A percentile compares a stretch with the other conserved stretches of the same genome.
Evolutionary conservation across 2,329 filamentous ascomycete genomes (phyloP).

Genomic region (Fusarium anguioides): DNA sequence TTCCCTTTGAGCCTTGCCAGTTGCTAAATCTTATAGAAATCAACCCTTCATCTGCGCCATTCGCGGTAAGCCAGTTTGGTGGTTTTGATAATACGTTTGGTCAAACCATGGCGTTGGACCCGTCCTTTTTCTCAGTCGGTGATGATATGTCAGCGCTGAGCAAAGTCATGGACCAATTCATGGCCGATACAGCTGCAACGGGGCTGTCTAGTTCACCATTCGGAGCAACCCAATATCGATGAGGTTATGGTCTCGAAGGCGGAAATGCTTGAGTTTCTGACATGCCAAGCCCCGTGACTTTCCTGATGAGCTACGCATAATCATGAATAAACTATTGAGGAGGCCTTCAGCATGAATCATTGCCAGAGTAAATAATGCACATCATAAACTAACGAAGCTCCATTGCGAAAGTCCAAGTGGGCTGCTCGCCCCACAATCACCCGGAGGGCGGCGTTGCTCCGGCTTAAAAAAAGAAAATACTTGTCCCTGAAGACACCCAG

Average conservation of each 20-base stretch:
- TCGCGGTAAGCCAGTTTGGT: background rate
- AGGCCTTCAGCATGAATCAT: background rate
- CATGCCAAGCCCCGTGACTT: background rate
- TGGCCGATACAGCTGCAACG: conserved; percentile 3
- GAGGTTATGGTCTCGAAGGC: too few species aligned
- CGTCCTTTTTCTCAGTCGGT: conserved; percentile 9
- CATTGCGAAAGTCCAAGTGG: background rate
- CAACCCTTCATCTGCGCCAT: background rate
- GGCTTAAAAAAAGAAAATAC: conserved; percentile 3
- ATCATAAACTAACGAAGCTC: background rate
- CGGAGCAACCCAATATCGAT: background rate
- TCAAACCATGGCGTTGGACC: conserved; percentile 27
- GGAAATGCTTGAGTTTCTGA: background rate
- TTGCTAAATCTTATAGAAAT: background rate
- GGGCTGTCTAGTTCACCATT: background rate
- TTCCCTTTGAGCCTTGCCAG: background rate
- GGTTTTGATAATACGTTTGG: conserved; percentile 17
- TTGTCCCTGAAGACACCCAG: conserved; percentile 13
- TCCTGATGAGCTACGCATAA: background rate
- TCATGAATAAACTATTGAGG: background rate
- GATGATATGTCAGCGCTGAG: conserved; percentile 15
- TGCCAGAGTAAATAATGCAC: background rate
- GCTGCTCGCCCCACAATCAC: conserved; percentile 22
- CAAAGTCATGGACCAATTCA: conserved; percentile 7
- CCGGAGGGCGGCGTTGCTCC: conserved; percentile 16